Percentiles rank a stretch among this genome's conserved stretches.
These are phyloP conservation scores for Paradendryphiella salina DNA, from an alignment of 2,329 filamentous ascomycete genomes.

Conservation along the genomic window DNA sequence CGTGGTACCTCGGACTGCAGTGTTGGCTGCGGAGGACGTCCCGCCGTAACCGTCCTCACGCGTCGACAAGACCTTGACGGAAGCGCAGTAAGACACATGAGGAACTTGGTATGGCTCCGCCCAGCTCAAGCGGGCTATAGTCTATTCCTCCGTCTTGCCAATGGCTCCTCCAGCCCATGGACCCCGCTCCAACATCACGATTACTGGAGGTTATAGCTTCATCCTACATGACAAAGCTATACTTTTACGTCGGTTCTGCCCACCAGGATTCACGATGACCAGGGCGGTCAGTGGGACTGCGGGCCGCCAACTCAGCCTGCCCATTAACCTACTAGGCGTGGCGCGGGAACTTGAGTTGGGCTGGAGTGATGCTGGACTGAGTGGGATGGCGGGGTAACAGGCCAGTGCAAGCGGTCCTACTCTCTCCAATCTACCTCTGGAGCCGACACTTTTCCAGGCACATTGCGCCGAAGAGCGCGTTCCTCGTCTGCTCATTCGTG, in stretches of 20 bases:
- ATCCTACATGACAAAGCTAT: constrained; percentile 29
- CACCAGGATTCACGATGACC: constrained; percentile 23
- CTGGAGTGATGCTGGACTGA: constrained; percentile 9
- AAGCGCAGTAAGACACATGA: constrained; percentile 32
- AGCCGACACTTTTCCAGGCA: not conserved
- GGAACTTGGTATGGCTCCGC: constrained; percentile 24
- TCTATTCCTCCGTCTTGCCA: constrained; percentile 27
- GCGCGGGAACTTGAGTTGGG: constrained; percentile 11
- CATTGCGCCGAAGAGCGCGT: constrained; percentile 11
- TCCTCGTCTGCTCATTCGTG: constrained; percentile 21
- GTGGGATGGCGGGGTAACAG: constrained; percentile 22
- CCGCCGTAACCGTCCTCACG: constrained; percentile 44
- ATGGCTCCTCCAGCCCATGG: constrained; percentile 19
- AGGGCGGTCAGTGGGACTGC: constrained; percentile 44
- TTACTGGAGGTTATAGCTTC: constrained; percentile 20
- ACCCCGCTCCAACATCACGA: constrained; percentile 23
- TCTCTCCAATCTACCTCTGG: not conserved
- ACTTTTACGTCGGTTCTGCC: constrained; percentile 38
- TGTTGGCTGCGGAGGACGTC: constrained; percentile 41
- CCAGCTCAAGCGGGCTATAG: constrained; percentile 20
- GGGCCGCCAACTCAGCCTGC: constrained; percentile 45
- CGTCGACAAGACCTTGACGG: constrained; percentile 33
- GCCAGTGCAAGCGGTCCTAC: constrained; percentile 19
- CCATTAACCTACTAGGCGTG: constrained; percentile 28
- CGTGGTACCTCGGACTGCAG: constrained; percentile 20